phyloP scores from a whole-genome alignment of 345 rosid genomes.

The Noccaea bulbosa region DNA sequence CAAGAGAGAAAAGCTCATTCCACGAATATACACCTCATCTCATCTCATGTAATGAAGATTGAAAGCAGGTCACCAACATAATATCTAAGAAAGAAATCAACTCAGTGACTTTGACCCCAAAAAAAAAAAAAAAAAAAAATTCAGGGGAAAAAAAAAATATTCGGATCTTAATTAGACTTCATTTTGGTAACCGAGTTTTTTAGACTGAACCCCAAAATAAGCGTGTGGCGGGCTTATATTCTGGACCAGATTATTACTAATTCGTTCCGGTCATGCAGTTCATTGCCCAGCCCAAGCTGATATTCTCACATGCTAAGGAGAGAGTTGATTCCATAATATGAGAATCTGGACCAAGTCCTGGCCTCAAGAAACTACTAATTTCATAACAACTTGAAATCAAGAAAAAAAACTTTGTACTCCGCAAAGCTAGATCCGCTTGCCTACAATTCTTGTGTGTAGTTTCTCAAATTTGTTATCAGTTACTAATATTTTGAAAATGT shows the following conservation, averaged over 20 bases:
- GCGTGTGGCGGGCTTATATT: background rate
- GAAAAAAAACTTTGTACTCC: background rate
- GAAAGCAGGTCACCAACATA: slow-evolving; percentile 15
- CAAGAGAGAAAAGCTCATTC: slow-evolving; percentile 1
- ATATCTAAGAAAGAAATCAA: slow-evolving; percentile 9
- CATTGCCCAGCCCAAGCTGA: background rate
- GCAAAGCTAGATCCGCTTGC: background rate
- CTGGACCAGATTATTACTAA: background rate
- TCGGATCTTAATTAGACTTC: slow-evolving; percentile 5
- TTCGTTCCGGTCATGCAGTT: slow-evolving; percentile 1
- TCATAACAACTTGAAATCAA: background rate
- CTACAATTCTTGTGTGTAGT: background rate
- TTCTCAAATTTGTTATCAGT: background rate
- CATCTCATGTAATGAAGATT: slow-evolving; percentile 6
- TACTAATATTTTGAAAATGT: background rate
- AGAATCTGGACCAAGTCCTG: background rate
- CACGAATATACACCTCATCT: background rate
- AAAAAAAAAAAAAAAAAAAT: background rate
- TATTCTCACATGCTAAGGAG: background rate
- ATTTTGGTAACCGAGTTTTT: slow-evolving; percentile 8
- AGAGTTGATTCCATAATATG: background rate
- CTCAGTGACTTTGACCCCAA: slow-evolving; percentile 25
- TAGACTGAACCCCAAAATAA: background rate
- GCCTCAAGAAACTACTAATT: background rate
- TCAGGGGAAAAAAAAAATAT: slow-evolving; percentile 14